Conservation (phyloP, 169 alveolate species). For the Eimeria maxima region DNA sequence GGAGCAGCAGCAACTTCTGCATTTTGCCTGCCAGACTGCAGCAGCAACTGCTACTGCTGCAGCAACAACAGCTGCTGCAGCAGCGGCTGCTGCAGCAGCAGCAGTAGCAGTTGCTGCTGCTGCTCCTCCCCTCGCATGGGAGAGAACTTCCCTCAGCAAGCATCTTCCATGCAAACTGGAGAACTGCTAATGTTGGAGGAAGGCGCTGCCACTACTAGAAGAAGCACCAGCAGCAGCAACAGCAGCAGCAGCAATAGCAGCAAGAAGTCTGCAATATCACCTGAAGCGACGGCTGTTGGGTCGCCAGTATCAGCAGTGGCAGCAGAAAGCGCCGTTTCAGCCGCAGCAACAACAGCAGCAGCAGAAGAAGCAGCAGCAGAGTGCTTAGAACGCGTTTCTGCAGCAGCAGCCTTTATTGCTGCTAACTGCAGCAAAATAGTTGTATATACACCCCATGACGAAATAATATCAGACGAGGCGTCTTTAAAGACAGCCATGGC, state of each 20-base stretch:
- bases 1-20: not conserved
- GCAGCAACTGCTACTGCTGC: constrained; percentile 39
- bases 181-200: constrained; percentile 49
- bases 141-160: not conserved
- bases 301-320: constrained; percentile 1
- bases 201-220: not conserved
- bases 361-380: constrained; percentile 69
- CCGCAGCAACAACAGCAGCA: constrained; percentile 46
- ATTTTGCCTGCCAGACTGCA: not conserved
- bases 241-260: constrained; percentile 2
- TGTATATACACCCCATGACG: constrained; percentile 30
- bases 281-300: not conserved
- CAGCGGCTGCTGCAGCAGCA: constrained; percentile 23
- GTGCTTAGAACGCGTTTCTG: not conserved
- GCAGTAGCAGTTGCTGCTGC: constrained; percentile 19
- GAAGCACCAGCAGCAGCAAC: constrained; percentile 42
- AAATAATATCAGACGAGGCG: not conserved
- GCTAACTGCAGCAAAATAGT: constrained; percentile 4
- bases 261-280: not conserved
- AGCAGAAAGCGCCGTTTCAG: not conserved
- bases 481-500: constrained; percentile 39
- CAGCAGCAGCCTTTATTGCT: constrained; percentile 47
- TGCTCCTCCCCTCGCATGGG: not conserved
- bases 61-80: not conserved
- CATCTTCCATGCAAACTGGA: constrained; percentile 2